Percentiles rank a stretch among this genome's conserved stretches.
These are phyloP conservation scores for Mollisia scopiformis DNA, from an alignment of 2,329 filamentous ascomycete genomes.

Conservation along the genomic window DNA sequence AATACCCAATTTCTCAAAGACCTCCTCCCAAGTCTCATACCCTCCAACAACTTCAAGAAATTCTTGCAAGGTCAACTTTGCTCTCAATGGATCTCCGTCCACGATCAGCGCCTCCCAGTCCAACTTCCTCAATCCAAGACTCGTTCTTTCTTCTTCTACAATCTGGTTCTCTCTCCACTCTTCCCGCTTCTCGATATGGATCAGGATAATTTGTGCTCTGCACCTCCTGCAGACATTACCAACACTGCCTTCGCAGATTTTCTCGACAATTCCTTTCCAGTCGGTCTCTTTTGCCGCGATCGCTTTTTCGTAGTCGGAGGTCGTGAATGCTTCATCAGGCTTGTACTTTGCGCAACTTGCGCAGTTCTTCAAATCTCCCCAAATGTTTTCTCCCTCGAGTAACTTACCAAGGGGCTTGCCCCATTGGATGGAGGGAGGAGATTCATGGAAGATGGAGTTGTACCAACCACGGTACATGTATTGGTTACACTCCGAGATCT, in stretches of 20 bases:
- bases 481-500: neutral
- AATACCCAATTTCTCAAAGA: neutral
- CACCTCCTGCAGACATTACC: neutral
- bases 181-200: neutral
- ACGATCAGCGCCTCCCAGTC: neutral
- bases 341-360: conserved; percentile 8
- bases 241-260: neutral
- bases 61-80: neutral
- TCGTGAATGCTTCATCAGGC: neutral
- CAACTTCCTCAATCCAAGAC: neutral
- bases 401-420: conserved; percentile 3
- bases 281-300: neutral
- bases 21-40: neutral
- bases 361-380: conserved; percentile 8
- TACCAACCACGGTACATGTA: conserved; percentile 1
- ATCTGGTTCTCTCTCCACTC: neutral
- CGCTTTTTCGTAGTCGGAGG: neutral
- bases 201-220: neutral
- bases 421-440: conserved; percentile 1
- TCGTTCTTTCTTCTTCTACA: neutral
- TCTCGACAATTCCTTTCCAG: neutral
- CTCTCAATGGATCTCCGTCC: neutral
- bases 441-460: neutral
- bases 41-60: neutral
- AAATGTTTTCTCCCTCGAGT: conserved; percentile 7